Evolutionary conservation across 148 eudicot species (phyloP), one percentile per base, ranked within the genome.

Genomic region (Euryodendron excelsum): DNA sequence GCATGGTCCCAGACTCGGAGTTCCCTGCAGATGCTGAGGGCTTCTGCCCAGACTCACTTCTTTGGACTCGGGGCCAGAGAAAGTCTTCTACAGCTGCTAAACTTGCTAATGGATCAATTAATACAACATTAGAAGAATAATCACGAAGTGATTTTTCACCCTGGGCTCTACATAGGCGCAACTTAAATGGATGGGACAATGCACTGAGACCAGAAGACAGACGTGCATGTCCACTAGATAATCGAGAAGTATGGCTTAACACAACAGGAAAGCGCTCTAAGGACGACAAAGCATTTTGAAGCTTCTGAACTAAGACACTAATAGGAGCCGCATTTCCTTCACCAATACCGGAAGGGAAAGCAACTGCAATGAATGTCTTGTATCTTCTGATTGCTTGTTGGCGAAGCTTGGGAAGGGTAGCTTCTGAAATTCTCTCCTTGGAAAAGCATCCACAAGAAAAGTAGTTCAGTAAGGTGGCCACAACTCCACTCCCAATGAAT

Each of bases 101-200:
- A 87, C 92, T 96, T 75, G 99, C 99, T 77, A 96, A 84, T 0
- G 99, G 99, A 92, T 96, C 99, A 84, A 96, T 96, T 47, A 96
- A 84, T 34, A 93, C 98, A 62, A 93, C 87, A 78, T 96, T 96
- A 30, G 97, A 92, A 48, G 99, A 93, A 86, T 92, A 96, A 85
- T 96, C 99, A 73, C 99, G 98, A 47, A 96, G 97, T 65, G 99
- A 88, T 75, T 93, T 93, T 76, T 96, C 99, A 71, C 95, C 98
- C 69, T 85, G 87, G 36, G 92, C 98, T 85, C 99, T 88, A 76
- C 98, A 96, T 52, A 96, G 86, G 52, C 99, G 97, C 68, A 96
- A 88, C 89, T 96, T 96, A 70, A 96, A 88, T 23, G 98, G 99
- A 80, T 93, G 98, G 79, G 98, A 86, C 47, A 92, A 81, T 14